Base-by-base conservation (phyloP, 2,329 filamentous ascomycete genomes). In the Neopestalotiopsis sp. region DNA sequence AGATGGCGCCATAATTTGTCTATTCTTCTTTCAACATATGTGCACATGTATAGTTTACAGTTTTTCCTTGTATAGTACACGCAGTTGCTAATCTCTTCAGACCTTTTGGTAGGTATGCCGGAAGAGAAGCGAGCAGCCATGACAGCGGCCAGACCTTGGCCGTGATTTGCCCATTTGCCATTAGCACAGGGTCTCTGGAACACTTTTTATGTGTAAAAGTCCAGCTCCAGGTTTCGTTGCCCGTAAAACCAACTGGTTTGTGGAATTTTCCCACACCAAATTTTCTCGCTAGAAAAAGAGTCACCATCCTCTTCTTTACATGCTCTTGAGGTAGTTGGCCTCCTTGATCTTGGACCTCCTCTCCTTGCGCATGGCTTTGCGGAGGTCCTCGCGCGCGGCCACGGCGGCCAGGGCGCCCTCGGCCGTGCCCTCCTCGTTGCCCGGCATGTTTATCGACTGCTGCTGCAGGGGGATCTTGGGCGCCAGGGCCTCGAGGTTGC, bases 341-440 rank as follows among this genome's bases (percentile, higher is more conserved):
- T 96, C 93, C 89, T 95, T 95, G 77, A 96, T 96, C 81, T 87
- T 88, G 70, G 88, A 88, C 81, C 91, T 89, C 78, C 93, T 86
- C 84, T 94, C 92, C 79, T 88, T 88, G 76, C 93, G 88, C 92
- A 94, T 90, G 42, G 90, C 90, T 81, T 86, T 88, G 73, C 86
- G 91, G 75, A 95, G 83, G 74, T 90, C 89, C 71, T 87, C 85
- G 77, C 92, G 85, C 77, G 88, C 83, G 38, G 79, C 75, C 10
- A 78, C 81, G 42, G 87, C 86, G 65, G 78, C 77, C 42, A 89
- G 69, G 63, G 87, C 85, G 63, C 85, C 82, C 67, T 79, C 78
- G 28, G 83, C 71, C 30, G 78, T 80, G 68, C 81, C 81, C 67
- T 81, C 81, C 72, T 83, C 80, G 70, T 82, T 78, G 28, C 80